Conservation (phyloP, 2,329 filamentous ascomycete species). For the Botrytis hyacinthi region DNA sequence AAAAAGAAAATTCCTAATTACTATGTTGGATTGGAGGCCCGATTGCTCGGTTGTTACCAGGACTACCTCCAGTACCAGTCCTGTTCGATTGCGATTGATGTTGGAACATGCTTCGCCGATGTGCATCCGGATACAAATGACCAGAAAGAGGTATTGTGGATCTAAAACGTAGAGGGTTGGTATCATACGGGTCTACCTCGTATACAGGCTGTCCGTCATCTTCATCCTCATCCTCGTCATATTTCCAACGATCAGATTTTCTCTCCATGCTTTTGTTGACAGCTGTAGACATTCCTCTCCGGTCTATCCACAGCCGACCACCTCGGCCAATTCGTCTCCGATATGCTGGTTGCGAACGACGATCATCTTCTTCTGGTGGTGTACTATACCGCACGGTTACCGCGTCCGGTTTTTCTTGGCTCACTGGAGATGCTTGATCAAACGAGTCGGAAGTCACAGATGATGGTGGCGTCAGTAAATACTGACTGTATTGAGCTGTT, state of each 20-base stretch:
- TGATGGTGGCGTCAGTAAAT: slow-evolving; percentile 64
- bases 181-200: slow-evolving; percentile 70
- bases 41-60: slow-evolving; percentile 30
- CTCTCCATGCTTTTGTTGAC: slow-evolving; percentile 47
- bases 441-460: slow-evolving; percentile 40
- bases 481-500: slow-evolving; percentile 62
- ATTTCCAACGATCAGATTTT: slow-evolving; percentile 73
- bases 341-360: slow-evolving; percentile 58
- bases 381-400: slow-evolving; percentile 31
- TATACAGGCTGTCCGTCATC: slow-evolving; percentile 74
- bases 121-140: slow-evolving; percentile 33
- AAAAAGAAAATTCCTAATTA: slow-evolving; percentile 28
- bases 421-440: slow-evolving; percentile 36
- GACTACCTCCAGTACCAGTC: slow-evolving; percentile 24
- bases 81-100: slow-evolving; percentile 18
- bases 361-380: slow-evolving; percentile 37
- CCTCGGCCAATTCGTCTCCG: slow-evolving; percentile 81
- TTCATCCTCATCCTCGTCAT: slow-evolving; percentile 82
- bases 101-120: slow-evolving; percentile 27
- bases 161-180: slow-evolving; percentile 57
- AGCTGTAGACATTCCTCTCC: slow-evolving; percentile 63
- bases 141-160: slow-evolving; percentile 42
- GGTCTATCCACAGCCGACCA: slow-evolving; percentile 84
- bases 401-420: slow-evolving; percentile 32
- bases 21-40: slow-evolving; percentile 25